Conservation (phyloP, 2,329 filamentous ascomycete genomes). For the Chrysoporthe cubensis region DNA sequence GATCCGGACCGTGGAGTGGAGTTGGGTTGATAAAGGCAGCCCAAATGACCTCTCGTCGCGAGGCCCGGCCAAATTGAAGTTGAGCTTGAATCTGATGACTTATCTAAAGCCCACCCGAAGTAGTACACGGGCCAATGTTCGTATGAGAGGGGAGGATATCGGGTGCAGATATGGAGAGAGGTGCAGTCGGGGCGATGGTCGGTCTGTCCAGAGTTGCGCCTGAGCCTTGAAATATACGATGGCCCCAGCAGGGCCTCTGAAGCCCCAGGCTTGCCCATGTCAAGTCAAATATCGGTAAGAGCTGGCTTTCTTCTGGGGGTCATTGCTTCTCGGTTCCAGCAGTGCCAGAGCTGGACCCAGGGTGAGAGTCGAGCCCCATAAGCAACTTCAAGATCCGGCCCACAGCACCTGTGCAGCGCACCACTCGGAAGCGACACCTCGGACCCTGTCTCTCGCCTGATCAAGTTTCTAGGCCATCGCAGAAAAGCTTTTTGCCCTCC, state of each 20-base stretch:
- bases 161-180: not conserved
- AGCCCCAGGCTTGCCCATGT: constrained; percentile 25
- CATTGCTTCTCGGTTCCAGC: constrained; percentile 28
- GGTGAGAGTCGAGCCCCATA: constrained; percentile 30
- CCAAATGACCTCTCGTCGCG: not conserved
- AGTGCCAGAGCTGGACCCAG: constrained; percentile 25
- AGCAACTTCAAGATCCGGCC: constrained; percentile 27
- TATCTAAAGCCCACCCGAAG: not conserved
- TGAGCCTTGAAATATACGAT: constrained; percentile 24
- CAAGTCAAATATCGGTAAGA: constrained; percentile 28
- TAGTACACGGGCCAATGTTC: not conserved
- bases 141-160: not conserved
- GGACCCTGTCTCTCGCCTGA: not conserved
- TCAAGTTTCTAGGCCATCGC: not conserved
- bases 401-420: constrained; percentile 13
- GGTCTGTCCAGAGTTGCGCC: constrained; percentile 1
- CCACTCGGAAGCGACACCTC: constrained; percentile 20
- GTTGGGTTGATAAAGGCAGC: not conserved
- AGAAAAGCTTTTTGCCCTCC: not conserved
- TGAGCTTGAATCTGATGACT: not conserved
- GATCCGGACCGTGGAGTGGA: not conserved
- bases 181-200: not conserved
- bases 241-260: constrained; percentile 6
- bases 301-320: constrained; percentile 25
- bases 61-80: not conserved